phyloP scores from a whole-genome alignment of 768 basidiomycete genomes.

The Lentinula detonsa region DNA sequence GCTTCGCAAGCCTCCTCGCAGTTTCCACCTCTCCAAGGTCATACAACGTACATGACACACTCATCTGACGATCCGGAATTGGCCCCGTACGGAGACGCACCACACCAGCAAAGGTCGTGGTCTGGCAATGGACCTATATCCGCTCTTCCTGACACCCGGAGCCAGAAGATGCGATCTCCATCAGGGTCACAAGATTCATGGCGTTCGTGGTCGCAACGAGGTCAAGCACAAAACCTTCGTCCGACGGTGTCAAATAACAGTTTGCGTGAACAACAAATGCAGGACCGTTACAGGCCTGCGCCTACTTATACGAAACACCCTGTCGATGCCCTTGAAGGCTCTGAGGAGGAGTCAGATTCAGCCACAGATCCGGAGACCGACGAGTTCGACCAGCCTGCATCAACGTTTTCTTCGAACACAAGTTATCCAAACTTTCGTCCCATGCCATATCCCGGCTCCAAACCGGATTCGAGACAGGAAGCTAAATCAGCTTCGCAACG shows the following conservation, averaged over 20 bases:
- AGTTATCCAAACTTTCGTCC: neutral
- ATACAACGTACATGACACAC: neutral
- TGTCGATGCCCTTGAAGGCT: neutral
- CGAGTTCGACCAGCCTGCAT: neutral
- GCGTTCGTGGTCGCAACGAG: neutral
- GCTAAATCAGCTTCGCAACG: neutral
- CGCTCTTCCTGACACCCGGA: neutral
- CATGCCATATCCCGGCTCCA: neutral
- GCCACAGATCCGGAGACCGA: neutral
- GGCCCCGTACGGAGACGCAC: neutral
- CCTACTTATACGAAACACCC: neutral
- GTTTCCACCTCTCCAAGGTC: neutral
- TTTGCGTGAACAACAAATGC: neutral
- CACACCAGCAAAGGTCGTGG: neutral
- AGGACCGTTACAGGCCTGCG: neutral
- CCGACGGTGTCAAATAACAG: neutral
- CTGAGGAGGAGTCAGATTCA: neutral
- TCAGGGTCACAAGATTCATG: constrained; percentile 1
- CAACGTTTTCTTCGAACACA: neutral
- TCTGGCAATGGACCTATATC: neutral
- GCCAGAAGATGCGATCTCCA: neutral
- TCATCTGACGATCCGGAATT: neutral
- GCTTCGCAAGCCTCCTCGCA: neutral
- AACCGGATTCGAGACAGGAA: neutral
- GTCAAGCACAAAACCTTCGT: neutral